A percentile compares a stretch with the other conserved stretches of the same genome.
phyloP scores from a whole-genome alignment of 306 rosid species.

The Heteromeles arbutifolia region DNA sequence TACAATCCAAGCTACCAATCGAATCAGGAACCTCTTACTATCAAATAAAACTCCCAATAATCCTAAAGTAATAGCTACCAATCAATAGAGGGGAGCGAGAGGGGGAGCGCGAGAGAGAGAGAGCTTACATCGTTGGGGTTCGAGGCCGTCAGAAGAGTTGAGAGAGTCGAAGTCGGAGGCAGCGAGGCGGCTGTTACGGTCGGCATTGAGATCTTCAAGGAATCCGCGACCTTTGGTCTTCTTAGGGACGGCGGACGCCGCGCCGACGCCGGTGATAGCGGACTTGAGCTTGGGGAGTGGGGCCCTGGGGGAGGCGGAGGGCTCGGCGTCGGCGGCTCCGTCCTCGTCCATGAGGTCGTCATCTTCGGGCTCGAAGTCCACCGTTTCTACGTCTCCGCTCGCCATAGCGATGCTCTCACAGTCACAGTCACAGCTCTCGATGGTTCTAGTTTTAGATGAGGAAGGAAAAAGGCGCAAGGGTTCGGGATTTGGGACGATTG shows the following conservation, averaged over 20 bases:
- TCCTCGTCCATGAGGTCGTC: slow-evolving; percentile 99
- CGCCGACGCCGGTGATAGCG: slow-evolving; percentile 68
- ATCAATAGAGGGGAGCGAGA: not conserved
- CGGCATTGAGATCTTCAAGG: slow-evolving; percentile 67
- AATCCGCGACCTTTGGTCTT: slow-evolving; percentile 96
- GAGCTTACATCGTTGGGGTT: slow-evolving; percentile 81
- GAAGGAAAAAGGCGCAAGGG: not conserved
- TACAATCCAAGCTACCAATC: not conserved
- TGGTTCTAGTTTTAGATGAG: not conserved
- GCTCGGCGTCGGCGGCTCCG: slow-evolving; percentile 64
- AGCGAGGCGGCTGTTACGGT: slow-evolving; percentile 62
- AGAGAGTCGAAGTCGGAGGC: slow-evolving; percentile 81
- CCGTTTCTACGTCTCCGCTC: slow-evolving; percentile 83
- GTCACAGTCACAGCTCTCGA: not conserved
- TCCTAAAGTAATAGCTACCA: slow-evolving; percentile 8
- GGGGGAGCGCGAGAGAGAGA: not conserved
- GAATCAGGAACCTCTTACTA: not conserved
- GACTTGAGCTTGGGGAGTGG: slow-evolving; percentile 91
- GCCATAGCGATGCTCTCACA: slow-evolving; percentile 39
- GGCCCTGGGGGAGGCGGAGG: slow-evolving; percentile 60
- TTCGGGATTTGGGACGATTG: not conserved
- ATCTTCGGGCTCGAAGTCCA: slow-evolving; percentile 96
- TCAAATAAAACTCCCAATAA: not conserved
- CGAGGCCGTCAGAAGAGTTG: slow-evolving; percentile 69
- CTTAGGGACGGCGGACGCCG: slow-evolving; percentile 46